Conservation (phyloP, 1,284 basidiomycete genomes). For the Ceratobasidium sp. region DNA sequence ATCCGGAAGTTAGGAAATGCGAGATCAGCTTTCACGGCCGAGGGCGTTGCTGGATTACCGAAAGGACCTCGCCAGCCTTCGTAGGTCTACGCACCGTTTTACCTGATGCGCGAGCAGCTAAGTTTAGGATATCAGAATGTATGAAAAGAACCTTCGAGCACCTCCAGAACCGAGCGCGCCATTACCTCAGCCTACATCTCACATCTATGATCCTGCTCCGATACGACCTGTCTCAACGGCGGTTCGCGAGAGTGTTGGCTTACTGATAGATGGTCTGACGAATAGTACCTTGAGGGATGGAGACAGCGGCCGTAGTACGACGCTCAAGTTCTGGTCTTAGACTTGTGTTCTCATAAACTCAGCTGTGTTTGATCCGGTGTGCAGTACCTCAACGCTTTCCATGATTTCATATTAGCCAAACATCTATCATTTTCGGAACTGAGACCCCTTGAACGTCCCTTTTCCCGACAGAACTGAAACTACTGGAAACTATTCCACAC, state of each 20-base stretch:
- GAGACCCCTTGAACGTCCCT: no score
- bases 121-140: slow-evolving; percentile 55
- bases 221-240: slow-evolving; percentile 80
- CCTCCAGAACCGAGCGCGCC: slow-evolving; percentile 61
- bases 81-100: background rate
- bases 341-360: background rate
- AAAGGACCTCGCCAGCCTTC: slow-evolving; percentile 67
- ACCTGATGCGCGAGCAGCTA: background rate
- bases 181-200: slow-evolving; percentile 75
- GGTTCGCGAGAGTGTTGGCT: slow-evolving; percentile 73
- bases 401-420: no score
- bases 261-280: slow-evolving; percentile 61
- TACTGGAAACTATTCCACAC: no score
- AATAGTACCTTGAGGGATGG: background rate
- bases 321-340: slow-evolving; percentile 40
- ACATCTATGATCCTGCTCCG: slow-evolving; percentile 77
- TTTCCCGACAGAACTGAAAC: no score
- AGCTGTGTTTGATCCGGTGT: no score
- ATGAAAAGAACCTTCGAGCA: slow-evolving; percentile 73
- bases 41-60: slow-evolving; percentile 59
- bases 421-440: no score
- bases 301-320: slow-evolving; percentile 6
- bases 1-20: slow-evolving; percentile 66
- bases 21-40: slow-evolving; percentile 62
- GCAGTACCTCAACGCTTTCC: no score